These are phyloP conservation scores for Flaveria sonorensis DNA, from an alignment of 129 eudicot species.

Conservation along the genomic window DNA sequence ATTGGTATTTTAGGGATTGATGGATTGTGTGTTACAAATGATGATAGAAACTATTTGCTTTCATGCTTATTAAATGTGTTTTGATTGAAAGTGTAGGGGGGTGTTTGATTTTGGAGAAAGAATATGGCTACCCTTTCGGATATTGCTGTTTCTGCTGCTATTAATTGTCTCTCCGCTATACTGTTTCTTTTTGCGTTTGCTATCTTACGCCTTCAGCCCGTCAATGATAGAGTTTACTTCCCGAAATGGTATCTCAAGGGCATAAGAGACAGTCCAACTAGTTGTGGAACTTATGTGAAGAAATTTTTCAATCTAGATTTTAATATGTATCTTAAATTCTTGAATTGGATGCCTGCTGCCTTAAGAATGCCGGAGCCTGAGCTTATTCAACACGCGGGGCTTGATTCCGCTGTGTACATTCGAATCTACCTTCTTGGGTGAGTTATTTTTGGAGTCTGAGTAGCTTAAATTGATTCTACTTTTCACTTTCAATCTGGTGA, in stretches of 20 bases:
- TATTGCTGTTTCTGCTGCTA: slow-evolving; percentile 69
- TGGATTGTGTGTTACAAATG: slow-evolving; percentile 3
- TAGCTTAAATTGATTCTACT: slow-evolving; percentile 4
- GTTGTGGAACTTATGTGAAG: slow-evolving; percentile 59
- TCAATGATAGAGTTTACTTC: slow-evolving; percentile 92
- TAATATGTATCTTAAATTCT: slow-evolving; percentile 73
- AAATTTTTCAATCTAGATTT: slow-evolving; percentile 77
- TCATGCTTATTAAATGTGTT: slow-evolving; percentile 21
- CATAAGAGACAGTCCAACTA: slow-evolving; percentile 74
- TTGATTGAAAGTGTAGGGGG: slow-evolving; percentile 44
- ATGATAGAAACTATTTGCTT: not conserved
- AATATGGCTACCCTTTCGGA: slow-evolving; percentile 81
- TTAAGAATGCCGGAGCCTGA: slow-evolving; percentile 96
- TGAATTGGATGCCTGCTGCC: slow-evolving; percentile 99
- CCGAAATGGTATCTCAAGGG: slow-evolving; percentile 98
- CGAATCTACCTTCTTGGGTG: slow-evolving; percentile 97
- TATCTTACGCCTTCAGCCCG: slow-evolving; percentile 87
- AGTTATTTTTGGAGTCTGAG: slow-evolving; percentile 26
- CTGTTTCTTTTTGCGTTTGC: slow-evolving; percentile 87
- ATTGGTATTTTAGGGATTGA: not conserved
- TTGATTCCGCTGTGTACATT: slow-evolving; percentile 90
- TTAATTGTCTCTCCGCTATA: slow-evolving; percentile 71
- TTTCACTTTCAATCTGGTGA: not conserved
- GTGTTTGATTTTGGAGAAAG: slow-evolving; percentile 29
- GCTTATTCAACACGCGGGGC: slow-evolving; percentile 93